Base-by-base conservation (phyloP, 169 alveolate genomes). In the Ichthyophthirius multifiliis region DNA sequence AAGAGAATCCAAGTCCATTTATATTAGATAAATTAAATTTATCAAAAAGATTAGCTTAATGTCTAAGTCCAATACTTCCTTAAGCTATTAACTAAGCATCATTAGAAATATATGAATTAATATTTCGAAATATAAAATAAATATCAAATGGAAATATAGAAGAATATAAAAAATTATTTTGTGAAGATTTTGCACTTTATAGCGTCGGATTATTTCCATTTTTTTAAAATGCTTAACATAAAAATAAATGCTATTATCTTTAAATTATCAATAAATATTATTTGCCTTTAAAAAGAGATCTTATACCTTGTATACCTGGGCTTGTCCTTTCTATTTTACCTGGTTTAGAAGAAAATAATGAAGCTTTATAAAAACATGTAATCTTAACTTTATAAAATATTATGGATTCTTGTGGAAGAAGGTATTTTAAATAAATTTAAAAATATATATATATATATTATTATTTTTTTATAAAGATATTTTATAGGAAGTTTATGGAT, bases 181-280 rank as follows among this genome's bases (percentile, higher is more conserved):
- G 75, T 10, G 83, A 83, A 65, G 83, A 75, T 65, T 32, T 83
- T 16, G 88, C 76, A 23, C 34, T 75, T 32, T 83, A 75, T 44
- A 64, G 83, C 4, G 75, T 76, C 4, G 88, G 88, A 16, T 76
- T 83, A 41, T 76, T 83, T 76, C 88, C 88, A 15, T 83, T 83
- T 71, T 83, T 74, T 65, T 43, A 76, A 13, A 83, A 83, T 83
- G 83, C 84, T n/a, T 76, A 81, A 12, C 35, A 46, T 4, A 83
- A 75, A 46, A 67, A 43, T 23, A 75, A 79, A 71, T 65, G 48
- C 4, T 34, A 45, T 46, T 83, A 45, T 44, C 47, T 83, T 34
- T 78, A 83, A 4, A 10, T 75, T 43, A 65, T 75, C 23, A 39
- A 39, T 9, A 27, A 75, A 32, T 79, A 64, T 65, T 74, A 65